Evolutionary conservation across 352 stramenopile genomes (phyloP).

Genomic region (Thalassiosira sp.): DNA sequence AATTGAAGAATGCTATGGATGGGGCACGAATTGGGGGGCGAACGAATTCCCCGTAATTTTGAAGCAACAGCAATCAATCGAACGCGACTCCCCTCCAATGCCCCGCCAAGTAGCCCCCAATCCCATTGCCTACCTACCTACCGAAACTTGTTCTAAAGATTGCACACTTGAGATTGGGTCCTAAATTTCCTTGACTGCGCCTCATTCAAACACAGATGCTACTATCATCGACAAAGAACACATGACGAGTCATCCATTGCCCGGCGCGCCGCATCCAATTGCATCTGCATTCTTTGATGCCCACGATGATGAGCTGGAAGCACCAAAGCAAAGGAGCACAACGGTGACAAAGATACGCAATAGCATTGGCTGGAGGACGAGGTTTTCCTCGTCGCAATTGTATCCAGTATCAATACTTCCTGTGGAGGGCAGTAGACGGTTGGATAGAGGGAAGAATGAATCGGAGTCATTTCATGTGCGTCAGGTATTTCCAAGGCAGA

Average conservation of each 20-base stretch:
- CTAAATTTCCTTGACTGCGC: no score
- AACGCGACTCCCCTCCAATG: no score
- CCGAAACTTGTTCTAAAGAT: no score
- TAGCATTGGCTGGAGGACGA: slow-evolving; percentile 68
- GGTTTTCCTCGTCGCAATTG: slow-evolving; percentile 56
- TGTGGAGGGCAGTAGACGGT: neutral
- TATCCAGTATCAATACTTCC: slow-evolving; percentile 57
- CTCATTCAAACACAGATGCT: no score
- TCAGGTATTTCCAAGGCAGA: slow-evolving; percentile 14
- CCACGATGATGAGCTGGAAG: slow-evolving; percentile 11
- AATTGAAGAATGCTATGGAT: no score
- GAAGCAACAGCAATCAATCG: no score
- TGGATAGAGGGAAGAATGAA: neutral
- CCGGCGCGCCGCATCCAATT: slow-evolving; percentile 6
- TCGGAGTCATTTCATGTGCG: slow-evolving; percentile 6
- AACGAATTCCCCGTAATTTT: no score
- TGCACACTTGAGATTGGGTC: no score
- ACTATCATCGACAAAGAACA: neutral
- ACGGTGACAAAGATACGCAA: slow-evolving; percentile 12
- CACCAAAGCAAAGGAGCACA: neutral
- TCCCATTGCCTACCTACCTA: no score
- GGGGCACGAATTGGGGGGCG: no score
- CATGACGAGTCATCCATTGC: neutral
- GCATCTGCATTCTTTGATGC: slow-evolving; percentile 25
- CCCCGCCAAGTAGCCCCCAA: no score